A percentile compares a stretch with the other conserved stretches of the same genome.
phyloP scores from a whole-genome alignment of 192 early-diverging fungal genomes.

The Gaertneriomyces semiglobifer region DNA sequence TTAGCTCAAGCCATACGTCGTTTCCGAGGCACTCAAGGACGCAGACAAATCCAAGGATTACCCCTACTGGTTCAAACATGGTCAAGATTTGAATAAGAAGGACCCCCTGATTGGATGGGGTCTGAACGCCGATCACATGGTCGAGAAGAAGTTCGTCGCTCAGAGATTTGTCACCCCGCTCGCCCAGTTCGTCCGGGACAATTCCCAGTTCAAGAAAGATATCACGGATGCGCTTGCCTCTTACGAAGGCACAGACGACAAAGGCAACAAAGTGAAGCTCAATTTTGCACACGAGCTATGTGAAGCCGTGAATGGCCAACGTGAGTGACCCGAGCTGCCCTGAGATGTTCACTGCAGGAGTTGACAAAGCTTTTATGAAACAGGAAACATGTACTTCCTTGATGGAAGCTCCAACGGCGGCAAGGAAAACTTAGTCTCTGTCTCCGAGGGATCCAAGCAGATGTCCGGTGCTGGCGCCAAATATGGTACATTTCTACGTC shows the following conservation, averaged over 20 bases:
- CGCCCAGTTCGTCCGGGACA: not conserved
- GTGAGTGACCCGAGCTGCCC: too few species aligned
- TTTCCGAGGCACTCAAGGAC: not conserved
- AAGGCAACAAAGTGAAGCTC: not conserved
- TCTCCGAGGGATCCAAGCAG: not conserved
- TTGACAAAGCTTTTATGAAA: not conserved
- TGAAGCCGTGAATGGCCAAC: not conserved
- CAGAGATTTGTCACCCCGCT: not conserved
- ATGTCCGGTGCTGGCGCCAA: not conserved
- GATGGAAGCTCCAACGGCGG: not conserved
- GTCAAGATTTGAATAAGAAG: not conserved
- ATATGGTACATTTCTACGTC: not conserved
- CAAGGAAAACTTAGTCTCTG: not conserved
- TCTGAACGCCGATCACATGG: slow-evolving; percentile 7
- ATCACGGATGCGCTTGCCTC: not conserved
- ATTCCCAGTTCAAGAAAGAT: not conserved
- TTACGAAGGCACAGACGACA: slow-evolving; percentile 1
- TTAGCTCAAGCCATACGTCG: slow-evolving; percentile 7
- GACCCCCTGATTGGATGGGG: slow-evolving; percentile 5
- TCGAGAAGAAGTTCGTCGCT: not conserved
- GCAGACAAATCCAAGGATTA: slow-evolving; percentile 1
- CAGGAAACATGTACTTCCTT: not conserved
- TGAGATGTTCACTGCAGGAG: too few species aligned
- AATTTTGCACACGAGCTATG: not conserved
- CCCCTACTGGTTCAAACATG: not conserved